Evolutionary conservation across 169 alveolate species (phyloP), one percentile per base, ranked within the genome.

Genomic region (Cryptosporidium tyzzeri): DNA sequence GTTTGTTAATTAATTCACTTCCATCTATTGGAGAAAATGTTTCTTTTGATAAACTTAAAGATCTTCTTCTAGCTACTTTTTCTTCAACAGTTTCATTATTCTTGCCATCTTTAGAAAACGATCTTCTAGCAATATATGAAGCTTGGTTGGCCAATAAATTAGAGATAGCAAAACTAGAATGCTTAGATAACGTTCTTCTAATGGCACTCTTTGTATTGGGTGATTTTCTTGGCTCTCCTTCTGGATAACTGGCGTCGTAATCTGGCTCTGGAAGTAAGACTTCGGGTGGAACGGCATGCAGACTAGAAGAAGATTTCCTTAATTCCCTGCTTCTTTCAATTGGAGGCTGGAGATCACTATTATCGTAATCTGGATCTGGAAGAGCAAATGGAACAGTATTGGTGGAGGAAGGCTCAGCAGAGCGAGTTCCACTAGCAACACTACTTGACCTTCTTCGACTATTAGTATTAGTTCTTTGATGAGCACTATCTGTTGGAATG

Each of bases 141-240:
- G 50, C 71, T 14, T 65, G 71, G 50, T 65, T 26, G 6, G 71
- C 71, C 2, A 65, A 21, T 8, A 65, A 14, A 37, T 65, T 65
- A n/a, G 50, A n/a, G 18, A 39, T 0, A 35, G 0, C 0, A n/a
- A 65, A 65, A 44, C 50, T 26, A 3, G 1, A 0, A 0, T 0
- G 21, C 10, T n/a, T 55, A n/a, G 67, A 55, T 5, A 55, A n/a
- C 6, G 45, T 65, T 33, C 48, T 65, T 33, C 71, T 31, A 65
- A 14, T 33, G 0, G 26, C 14, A 10, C 14, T 6, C 12, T 51
- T 65, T 9, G 53, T 8, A 1, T n/a, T 39, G 14, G 0, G 3
- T 21, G 29, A 1, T 7, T 23, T 23, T 3, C 9, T 14, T 2
- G 31, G 0, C 26, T 29, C 12, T n/a, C 14, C 31, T 3, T 26